Conservation (phyloP, 2,329 filamentous ascomycete genomes). For the Scopulariopsis brevicaulis region DNA sequence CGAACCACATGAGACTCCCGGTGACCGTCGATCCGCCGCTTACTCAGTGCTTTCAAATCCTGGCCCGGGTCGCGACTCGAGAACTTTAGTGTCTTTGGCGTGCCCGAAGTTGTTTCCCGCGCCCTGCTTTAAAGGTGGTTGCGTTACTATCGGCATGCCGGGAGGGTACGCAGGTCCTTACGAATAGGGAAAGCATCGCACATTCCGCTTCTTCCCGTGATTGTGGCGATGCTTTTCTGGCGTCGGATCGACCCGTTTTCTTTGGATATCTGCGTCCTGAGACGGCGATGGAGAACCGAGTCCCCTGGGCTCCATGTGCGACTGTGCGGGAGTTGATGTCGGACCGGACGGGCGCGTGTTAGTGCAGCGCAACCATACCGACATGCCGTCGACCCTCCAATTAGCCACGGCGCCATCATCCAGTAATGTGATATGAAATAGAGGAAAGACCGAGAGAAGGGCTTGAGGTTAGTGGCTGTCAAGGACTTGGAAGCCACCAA, state of each 20-base stretch:
- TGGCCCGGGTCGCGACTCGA: not conserved
- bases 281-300: not conserved
- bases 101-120: not conserved
- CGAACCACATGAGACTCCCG: constrained; percentile 3
- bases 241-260: not conserved
- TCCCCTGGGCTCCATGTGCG: not conserved
- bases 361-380: not conserved
- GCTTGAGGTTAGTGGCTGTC: not conserved
- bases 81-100: too few species aligned
- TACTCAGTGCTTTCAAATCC: constrained; percentile 4
- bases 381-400: too few species aligned
- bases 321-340: not conserved
- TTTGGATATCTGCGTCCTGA: not conserved
- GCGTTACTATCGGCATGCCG: not conserved
- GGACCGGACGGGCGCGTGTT: not conserved
- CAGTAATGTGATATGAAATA: not conserved
- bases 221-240: not conserved
- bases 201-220: not conserved
- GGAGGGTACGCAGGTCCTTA: not conserved
- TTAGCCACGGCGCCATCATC: too few species aligned
- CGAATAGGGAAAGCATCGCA: not conserved
- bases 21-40: constrained; percentile 2
- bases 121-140: not conserved
- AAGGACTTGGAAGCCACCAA: not conserved
- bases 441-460: not conserved